Base-by-base conservation (phyloP, 129 eudicot species). In the Centaurea solstitialis region DNA sequence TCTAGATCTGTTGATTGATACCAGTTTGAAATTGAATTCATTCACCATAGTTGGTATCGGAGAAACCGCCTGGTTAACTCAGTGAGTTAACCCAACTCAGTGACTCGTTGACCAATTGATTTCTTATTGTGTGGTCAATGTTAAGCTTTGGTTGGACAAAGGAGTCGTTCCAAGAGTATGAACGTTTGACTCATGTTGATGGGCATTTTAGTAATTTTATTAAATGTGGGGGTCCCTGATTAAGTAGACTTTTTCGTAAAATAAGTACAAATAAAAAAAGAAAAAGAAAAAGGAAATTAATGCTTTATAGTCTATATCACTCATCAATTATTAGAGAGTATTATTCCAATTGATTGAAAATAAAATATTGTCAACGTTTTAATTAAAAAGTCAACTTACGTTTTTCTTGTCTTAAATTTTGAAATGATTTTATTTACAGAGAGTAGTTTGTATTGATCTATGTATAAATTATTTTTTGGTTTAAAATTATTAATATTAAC, bases 181-280 rank as follows among this genome's bases (percentile, higher is more conserved):
- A 72, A 83, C 41, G 70, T 77, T 83, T 83, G 86, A 83, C 86
- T 70, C 79, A 13, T 77, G 86, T 72, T 13, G 0, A 64, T 11
- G 78, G 82, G 82, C 7, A 71, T 62, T 71, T 12, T 62, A 13
- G 86, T 76, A 73, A 76, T 70, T 81, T 81, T 82, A 4, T 3
- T 5, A 41, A 18, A 9, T 17, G 24, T 57, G 71, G 43, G 30
- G 37, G 67, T 43, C 68, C 28, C 1, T 43, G 0, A 17, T 43
- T 17, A 45, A 69, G 82, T 65, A 10, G 66, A 80, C 84, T 80
- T 76, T 7, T 43, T 13, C 37, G 26, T 5, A n/a, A 3, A 33
- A 33, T 33, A 33, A 33, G 2, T 5, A 61, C 11, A 1, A 24
- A 9, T 18, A 20, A 4, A 53, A 68, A 21, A 20, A 4, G 35